Percentiles rank a stretch among this genome's conserved stretches.
Evolutionary conservation across 805 yeast species (phyloP).

Genomic region (Wickerhamomyces pijperi): DNA sequence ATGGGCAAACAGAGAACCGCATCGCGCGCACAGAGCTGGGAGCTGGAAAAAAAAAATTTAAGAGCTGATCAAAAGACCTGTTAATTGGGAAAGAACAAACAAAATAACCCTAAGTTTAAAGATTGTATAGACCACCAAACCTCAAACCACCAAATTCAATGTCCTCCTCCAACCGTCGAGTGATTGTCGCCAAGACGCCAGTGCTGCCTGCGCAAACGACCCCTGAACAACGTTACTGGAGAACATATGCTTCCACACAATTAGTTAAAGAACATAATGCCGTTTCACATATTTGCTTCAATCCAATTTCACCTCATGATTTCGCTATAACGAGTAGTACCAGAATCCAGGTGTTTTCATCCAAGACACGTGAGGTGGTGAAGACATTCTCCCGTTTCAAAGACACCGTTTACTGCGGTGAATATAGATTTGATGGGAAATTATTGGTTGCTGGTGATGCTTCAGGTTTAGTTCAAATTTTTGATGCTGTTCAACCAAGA

Average conservation of each 20-base stretch:
- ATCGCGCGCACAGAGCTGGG: too few relatives aligned
- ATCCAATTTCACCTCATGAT: slow-evolving; percentile 78
- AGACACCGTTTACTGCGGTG: slow-evolving; percentile 87
- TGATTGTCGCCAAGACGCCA: slow-evolving; percentile 57
- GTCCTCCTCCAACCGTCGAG: slow-evolving; percentile 65
- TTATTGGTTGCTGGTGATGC: slow-evolving; percentile 92
- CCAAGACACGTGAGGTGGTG: slow-evolving; percentile 86
- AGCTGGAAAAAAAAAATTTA: slow-evolving; percentile 22
- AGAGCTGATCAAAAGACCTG: too few relatives aligned
- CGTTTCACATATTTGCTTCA: slow-evolving; percentile 78
- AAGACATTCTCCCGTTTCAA: slow-evolving; percentile 82
- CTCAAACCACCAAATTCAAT: too few relatives aligned
- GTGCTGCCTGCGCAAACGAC: slow-evolving; percentile 76
- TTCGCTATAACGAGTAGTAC: slow-evolving; percentile 90
- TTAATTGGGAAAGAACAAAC: too few relatives aligned
- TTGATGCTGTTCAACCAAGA: slow-evolving; percentile 73
- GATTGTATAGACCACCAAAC: too few relatives aligned
- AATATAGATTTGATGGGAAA: slow-evolving; percentile 85
- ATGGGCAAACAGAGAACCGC: slow-evolving; percentile 16
- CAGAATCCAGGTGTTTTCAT: slow-evolving; percentile 82
- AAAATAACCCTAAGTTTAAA: too few relatives aligned
- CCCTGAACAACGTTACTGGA: slow-evolving; percentile 92
- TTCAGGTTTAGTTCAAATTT: slow-evolving; percentile 82
- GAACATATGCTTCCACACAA: slow-evolving; percentile 76
- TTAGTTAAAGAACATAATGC: slow-evolving; percentile 90